Conservation (phyloP, 73 alveolate species). For the Paramecium bursaria region DNA sequence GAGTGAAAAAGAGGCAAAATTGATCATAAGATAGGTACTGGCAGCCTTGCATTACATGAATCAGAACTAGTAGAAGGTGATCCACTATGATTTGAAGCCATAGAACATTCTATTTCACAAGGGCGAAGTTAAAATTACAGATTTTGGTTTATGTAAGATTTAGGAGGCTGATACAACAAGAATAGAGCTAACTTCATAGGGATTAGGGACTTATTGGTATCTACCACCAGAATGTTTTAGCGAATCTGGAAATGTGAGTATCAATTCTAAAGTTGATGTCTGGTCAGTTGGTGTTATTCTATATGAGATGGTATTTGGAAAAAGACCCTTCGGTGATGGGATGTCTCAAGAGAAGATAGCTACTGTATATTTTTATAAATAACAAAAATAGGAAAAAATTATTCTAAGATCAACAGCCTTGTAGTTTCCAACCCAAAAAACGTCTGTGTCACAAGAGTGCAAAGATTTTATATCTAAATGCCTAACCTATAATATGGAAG, state of each 20-base stretch:
- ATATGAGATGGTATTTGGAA: constrained; percentile 54
- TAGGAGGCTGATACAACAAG: constrained; percentile 87
- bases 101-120: constrained; percentile 94
- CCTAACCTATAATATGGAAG: constrained; percentile 83
- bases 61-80: constrained; percentile 76
- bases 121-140: constrained; percentile 98
- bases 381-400: constrained; percentile 46
- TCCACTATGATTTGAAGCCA: constrained; percentile 99
- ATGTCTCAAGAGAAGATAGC: constrained; percentile 91
- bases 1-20: constrained; percentile 98
- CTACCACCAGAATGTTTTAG: constrained; percentile 99
- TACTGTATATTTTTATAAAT: constrained; percentile 70
- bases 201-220: constrained; percentile 99
- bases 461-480: constrained; percentile 94
- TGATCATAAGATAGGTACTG: constrained; percentile 91
- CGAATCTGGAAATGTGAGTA: constrained; percentile 82
- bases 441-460: constrained; percentile 92
- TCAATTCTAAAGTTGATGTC: constrained; percentile 80
- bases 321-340: constrained; percentile 89
- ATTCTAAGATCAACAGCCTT: constrained; percentile 92
- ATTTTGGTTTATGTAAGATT: constrained; percentile 97
- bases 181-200: constrained; percentile 96
- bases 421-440: constrained; percentile 92
- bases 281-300: constrained; percentile 59
- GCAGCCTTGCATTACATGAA: constrained; percentile 95